Evolutionary conservation across 306 rosid species (phyloP).

Genomic region (Prinsepia uniflora): DNA sequence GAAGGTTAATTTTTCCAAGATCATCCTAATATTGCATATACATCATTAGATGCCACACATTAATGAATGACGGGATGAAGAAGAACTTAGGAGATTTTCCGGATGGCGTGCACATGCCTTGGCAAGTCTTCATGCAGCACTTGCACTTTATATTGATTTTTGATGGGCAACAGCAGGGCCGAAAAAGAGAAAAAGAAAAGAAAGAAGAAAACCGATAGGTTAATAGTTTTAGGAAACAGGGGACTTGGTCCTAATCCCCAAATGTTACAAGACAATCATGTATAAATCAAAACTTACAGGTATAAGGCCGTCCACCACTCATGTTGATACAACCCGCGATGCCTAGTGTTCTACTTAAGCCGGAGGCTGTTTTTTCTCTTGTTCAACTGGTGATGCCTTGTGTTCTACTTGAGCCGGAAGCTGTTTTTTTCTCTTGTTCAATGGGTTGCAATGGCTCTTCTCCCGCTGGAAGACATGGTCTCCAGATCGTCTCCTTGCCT

Average conservation of each 20-base stretch:
- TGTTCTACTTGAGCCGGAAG: constrained; percentile 3
- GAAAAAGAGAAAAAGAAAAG: no score
- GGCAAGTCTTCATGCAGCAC: no score
- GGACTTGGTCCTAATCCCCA: constrained; percentile 3
- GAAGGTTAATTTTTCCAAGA: no score
- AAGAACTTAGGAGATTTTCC: no score
- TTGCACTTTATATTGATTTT: no score
- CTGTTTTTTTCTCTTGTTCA: constrained; percentile 25
- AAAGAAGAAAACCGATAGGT: neutral
- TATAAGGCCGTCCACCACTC: constrained; percentile 16
- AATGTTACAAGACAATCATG: constrained; percentile 16
- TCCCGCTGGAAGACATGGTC: constrained; percentile 58
- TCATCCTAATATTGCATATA: no score
- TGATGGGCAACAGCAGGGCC: neutral
- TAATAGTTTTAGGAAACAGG: neutral
- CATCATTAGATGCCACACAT: no score
- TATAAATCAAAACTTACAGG: constrained; percentile 21
- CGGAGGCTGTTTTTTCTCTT: constrained; percentile 18
- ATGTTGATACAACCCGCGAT: constrained; percentile 13
- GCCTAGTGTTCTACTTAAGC: constrained; percentile 10
- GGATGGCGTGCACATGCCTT: no score
- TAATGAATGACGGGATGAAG: no score
- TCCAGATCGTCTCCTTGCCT: constrained; percentile 74
- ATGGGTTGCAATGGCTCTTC: constrained; percentile 9
- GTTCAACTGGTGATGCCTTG: constrained; percentile 23